Base-by-base conservation (phyloP, 495 filamentous ascomycete species). In the Neurospora sp. region DNA sequence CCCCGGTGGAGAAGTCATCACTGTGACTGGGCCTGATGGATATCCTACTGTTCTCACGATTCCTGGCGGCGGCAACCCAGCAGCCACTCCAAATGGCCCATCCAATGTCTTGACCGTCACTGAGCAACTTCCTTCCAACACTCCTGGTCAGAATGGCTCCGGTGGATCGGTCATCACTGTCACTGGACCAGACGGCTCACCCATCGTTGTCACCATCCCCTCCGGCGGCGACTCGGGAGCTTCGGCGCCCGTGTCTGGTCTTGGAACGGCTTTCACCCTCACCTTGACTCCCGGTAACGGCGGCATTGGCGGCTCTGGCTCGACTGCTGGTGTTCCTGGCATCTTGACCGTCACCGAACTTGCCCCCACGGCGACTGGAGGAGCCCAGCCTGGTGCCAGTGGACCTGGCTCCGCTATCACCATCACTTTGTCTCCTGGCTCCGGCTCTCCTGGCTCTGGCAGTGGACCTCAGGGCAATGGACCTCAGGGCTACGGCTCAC, bases 21-120 rank as follows among this genome's bases (percentile, higher is more conserved):
- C 74, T 6, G 10, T 69, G 37, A 71, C 71, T 13, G 24, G 39
- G 39, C 34, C 66, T 31, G 72, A 71, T 11, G 71, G 74, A 4
- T 54, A 73, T n/a, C 70, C 74, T 5, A 24, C 74, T 72, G 70
- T 76, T 21, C 70, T 76, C 59, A 72, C 70, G 1, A 31, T 73
- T 11, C 38, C 73, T 11, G 40, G 31, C 3, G 36, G 45, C 31
- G 69, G 31, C 36, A 69, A 39, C 66, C 17, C 48, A 28, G 21
- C 59, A 39, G 24, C 40, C 5, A 45, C 66, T 34, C 7, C 19
- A 39, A 73, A 24, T 24, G 38, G 24, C 42, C 37, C 28, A 21
- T 36, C 70, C 38, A 70, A 19, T n/a, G 70, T 54, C 21, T 54
- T 69, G 24, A 74, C 73, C 2, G 40, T 72, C 28, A 76, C 73